phyloP scores from a whole-genome alignment of 805 yeast species.

The Yarrowia hollandica region DNA sequence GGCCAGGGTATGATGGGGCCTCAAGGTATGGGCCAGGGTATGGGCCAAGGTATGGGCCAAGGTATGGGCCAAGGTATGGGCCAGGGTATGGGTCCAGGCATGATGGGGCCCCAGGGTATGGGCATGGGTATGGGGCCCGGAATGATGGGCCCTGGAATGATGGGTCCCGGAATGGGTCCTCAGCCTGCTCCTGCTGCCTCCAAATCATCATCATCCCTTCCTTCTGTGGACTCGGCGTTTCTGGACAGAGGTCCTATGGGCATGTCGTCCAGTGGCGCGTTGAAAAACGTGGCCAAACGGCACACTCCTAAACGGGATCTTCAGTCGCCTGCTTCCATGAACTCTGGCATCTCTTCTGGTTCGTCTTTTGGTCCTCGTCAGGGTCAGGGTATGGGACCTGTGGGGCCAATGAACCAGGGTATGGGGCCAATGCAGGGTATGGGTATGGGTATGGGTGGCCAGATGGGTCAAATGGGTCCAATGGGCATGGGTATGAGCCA shows the following conservation, averaged over 20 bases:
- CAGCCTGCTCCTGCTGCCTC: background rate
- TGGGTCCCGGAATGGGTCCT: background rate
- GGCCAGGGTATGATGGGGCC: slow-evolving; percentile 7
- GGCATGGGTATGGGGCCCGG: background rate
- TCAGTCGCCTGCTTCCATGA: background rate
- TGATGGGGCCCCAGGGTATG: slow-evolving; percentile 13
- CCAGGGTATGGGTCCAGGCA: background rate
- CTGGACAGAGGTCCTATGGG: slow-evolving; percentile 23
- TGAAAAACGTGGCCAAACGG: slow-evolving; percentile 6
- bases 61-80: slow-evolving; percentile 2
- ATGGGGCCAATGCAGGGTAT: slow-evolving; percentile 13
- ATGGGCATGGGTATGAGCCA: slow-evolving; percentile 6
- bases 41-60: background rate
- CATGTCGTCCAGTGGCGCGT: background rate
- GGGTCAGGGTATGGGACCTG: background rate
- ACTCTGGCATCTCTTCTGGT: background rate
- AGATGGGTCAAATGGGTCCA: background rate
- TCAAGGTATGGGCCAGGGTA: slow-evolving; percentile 13
- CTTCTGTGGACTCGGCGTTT: slow-evolving; percentile 10
- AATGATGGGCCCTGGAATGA: background rate
- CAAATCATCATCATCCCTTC: slow-evolving; percentile 7
- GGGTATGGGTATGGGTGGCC: background rate
- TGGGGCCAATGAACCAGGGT: background rate
- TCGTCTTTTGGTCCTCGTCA: background rate
- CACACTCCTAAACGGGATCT: slow-evolving; percentile 23